Evolutionary conservation across 768 basidiomycete genomes (phyloP), one percentile per base, ranked within the genome.

Genomic region (Lactifluus echinatus): DNA sequence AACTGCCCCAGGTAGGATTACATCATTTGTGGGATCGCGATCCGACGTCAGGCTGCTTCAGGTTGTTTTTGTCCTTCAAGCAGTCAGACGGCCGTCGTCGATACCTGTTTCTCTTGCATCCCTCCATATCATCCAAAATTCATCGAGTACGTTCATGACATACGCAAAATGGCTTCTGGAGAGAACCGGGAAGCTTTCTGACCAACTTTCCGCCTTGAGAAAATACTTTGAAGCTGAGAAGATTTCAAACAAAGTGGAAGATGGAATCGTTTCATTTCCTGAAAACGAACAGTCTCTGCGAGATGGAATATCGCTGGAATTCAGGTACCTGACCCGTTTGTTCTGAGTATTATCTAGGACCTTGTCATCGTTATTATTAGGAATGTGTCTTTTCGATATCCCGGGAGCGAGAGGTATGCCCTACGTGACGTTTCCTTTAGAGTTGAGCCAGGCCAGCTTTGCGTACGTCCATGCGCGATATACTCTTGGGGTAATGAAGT

Each of bases 321-420:
- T 87, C 65, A 78, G 77, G 84, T 77, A 67, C 4, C 64, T 53
- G 53, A 7, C 19, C 8, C 10, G 3, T 40, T 6, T 23, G 1
- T 0, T 42, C 19, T 42, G 40, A 8, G 12, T 42, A 12, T 42
- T 10, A 11, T 40, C 39, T 11, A 6, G n/a, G 17, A 40, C 8
- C 21, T 19, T 42, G 6, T 21, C 11, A 0, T 26, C 14, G 5
- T 17, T 55, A 39, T 34, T 14, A 2, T 66, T 40, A 85, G 85
- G 66, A 76, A 85, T 57, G 89, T 91, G 8, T 84, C 79, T 4
- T 90, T 89, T 71, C 74, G 67, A 37, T 90, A 91, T 64, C 83
- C 85, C 0, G 79, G 66, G 65, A 72, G 69, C 61, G 76, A 66
- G 51, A 65, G 44, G 66, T 74, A 78, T 56, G 88, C 86, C 0